These are phyloP conservation scores for Trametes coccinea DNA, from an alignment of 768 basidiomycete genomes.

Conservation along the genomic window DNA sequence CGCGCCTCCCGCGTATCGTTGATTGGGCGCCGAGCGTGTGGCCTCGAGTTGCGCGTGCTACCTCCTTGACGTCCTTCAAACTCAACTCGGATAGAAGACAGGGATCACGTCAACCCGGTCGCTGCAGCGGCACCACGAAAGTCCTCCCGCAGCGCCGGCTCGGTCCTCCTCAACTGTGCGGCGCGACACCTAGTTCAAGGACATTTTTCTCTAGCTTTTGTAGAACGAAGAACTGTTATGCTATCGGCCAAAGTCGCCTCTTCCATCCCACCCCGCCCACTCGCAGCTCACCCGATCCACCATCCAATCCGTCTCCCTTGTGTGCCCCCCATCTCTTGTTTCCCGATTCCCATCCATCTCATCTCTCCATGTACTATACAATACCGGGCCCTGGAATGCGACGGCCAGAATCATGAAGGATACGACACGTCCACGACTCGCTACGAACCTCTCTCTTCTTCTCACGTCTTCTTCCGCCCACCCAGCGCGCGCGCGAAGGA, in stretches of 20 bases:
- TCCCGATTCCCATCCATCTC: not conserved
- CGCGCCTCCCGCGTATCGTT: conserved; percentile 39
- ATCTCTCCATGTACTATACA: conserved; percentile 15
- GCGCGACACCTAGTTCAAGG: conserved; percentile 6
- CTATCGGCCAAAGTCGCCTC: conserved; percentile 19
- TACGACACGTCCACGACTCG: conserved; percentile 20
- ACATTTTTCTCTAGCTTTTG: conserved; percentile 11
- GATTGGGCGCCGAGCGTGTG: conserved; percentile 34
- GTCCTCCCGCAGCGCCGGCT: conserved; percentile 3
- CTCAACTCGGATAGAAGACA: conserved; percentile 4
- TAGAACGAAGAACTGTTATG: conserved; percentile 26
- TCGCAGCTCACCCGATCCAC: conserved; percentile 1
- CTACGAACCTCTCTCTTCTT: conserved; percentile 10
- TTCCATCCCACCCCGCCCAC: conserved; percentile 17
- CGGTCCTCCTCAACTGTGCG: not conserved
- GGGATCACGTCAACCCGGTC: not conserved
- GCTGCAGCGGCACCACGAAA: conserved; percentile 3
- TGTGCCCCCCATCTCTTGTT: not conserved
- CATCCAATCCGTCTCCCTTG: not conserved
- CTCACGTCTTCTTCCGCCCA: not conserved
- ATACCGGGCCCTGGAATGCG: conserved; percentile 25
- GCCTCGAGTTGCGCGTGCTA: conserved; percentile 14
- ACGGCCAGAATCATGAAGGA: conserved; percentile 23
- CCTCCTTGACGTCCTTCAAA: conserved; percentile 9
- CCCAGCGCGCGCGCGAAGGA: not conserved